These are phyloP conservation scores for Populus davidiana DNA, from an alignment of 345 rosid species.

Conservation along the genomic window DNA sequence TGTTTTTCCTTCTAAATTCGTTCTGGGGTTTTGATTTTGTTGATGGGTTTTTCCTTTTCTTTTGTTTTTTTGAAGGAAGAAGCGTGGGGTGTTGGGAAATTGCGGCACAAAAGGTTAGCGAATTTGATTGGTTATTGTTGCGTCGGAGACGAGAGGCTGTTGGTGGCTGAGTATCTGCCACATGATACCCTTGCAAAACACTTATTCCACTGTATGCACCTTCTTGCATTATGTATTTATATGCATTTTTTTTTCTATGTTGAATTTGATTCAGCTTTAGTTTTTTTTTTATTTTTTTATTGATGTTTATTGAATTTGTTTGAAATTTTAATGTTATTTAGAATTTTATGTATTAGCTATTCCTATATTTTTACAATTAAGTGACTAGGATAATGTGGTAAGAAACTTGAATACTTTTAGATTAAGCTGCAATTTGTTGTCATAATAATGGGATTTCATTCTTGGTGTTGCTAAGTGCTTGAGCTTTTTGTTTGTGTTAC, in stretches of 20 bases:
- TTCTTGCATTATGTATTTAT: conserved; percentile 27
- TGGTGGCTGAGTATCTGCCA: conserved; percentile 87
- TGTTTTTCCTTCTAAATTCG: neutral
- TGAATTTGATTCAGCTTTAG: neutral
- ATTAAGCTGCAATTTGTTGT: neutral
- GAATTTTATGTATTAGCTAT: neutral
- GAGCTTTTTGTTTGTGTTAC: neutral
- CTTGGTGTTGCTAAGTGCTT: neutral
- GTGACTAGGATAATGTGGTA: neutral
- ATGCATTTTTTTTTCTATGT: conserved; percentile 23
- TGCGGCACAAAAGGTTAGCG: conserved; percentile 68
- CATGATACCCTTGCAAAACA: conserved; percentile 83
- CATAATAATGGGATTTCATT: neutral
- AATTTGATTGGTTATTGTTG: conserved; percentile 95
- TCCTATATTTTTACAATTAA: neutral
- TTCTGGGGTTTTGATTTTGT: conserved; percentile 20
- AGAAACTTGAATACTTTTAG: neutral
- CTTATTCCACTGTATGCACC: conserved; percentile 77
- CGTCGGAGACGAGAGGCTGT: conserved; percentile 90
- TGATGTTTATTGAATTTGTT: neutral
- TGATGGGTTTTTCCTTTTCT: neutral
- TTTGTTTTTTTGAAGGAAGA: conserved; percentile 46
- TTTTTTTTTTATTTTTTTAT: neutral
- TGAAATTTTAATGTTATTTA: neutral
- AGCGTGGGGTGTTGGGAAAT: conserved; percentile 72